Base-by-base conservation (phyloP, 139 green algal genomes). In the Chara braunii region DNA sequence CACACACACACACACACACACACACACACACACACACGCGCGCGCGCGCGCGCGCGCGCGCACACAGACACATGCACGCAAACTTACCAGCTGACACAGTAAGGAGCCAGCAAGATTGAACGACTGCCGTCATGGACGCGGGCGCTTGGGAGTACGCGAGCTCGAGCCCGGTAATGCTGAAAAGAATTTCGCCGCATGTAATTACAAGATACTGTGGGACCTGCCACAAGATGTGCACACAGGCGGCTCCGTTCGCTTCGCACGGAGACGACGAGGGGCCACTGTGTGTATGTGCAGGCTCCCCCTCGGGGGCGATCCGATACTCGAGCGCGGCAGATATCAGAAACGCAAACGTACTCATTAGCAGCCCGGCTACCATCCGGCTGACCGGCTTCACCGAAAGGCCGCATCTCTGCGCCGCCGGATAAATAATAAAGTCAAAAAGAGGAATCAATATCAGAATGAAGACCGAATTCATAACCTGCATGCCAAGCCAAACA, bases 401-500 rank as follows among this genome's bases (percentile, higher is more conserved):
- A 3, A 79, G 12, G 43, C 70, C 70, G 18, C 14, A 4, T 8
- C 63, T 26, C 53, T 62, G 28, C 4, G 51, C n/a, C 4, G 33
- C 0, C 14, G 70, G 70, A 33, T 79, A 78, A 11, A 79, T 72
- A 4, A 70, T 40, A 12, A 35, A 31, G 72, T 79, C 70, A 24
- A 79, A 79, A 3, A 80, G 31, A 23, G 70, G 70, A 32, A 79
- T 78, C 34, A 81, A 50, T 1, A 79, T 42, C 31, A 79, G 51
- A 42, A 79, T 79, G 45, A 72, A 32, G 23, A 80, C 24, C 5
- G 70, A 67, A 37, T 79, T 78, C 22, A 78, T 29, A 9, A 43
- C 37, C 70, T 81, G 70, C 32, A 70, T n/a, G n/a, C n/a, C n/a
- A n/a, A n/a, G n/a, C n/a, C n/a, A n/a, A n/a, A n/a, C n/a, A n/a